These are phyloP conservation scores for Globisporangium okanoganense DNA, from an alignment of 352 stramenopile species.

Conservation along the genomic window DNA sequence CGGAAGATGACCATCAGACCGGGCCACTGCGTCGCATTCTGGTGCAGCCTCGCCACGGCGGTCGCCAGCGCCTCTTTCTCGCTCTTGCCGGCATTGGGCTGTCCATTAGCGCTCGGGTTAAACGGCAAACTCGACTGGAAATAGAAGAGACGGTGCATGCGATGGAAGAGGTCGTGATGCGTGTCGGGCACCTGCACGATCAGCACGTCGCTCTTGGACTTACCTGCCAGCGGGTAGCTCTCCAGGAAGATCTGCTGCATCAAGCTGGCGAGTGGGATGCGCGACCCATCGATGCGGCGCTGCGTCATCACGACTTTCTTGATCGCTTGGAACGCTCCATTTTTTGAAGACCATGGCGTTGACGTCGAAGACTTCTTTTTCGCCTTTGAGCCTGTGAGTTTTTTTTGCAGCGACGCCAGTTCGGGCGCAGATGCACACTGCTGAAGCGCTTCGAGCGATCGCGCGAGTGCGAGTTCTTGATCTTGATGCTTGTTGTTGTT, in stretches of 20 bases:
- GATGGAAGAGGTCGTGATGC: conserved; percentile 44
- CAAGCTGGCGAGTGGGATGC: conserved; percentile 51
- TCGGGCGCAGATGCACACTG: conserved; percentile 44
- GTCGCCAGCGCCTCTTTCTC: conserved; percentile 20
- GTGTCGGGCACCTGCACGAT: conserved; percentile 40
- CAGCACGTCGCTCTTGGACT: conserved; percentile 37
- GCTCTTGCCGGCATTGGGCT: conserved; percentile 4
- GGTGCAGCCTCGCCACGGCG: conserved; percentile 25
- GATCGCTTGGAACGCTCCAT: conserved; percentile 36
- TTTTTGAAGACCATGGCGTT: conserved; percentile 25
- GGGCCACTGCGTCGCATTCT: conserved; percentile 63
- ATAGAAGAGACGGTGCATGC: conserved; percentile 77
- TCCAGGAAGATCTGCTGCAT: conserved; percentile 62
- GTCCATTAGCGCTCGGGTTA: conserved; percentile 4
- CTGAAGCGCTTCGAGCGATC: conserved; percentile 49
- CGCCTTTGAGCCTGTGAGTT: conserved; percentile 46
- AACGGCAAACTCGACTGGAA: conserved; percentile 41
- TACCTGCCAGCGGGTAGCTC: conserved; percentile 30
- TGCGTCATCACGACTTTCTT: conserved; percentile 51
- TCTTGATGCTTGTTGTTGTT: conserved; percentile 9
- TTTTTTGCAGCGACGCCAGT: conserved; percentile 46
- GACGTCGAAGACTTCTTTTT: conserved; percentile 7
- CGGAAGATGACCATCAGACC: conserved; percentile 73
- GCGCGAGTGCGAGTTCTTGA: conserved; percentile 18
- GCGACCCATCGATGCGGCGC: conserved; percentile 65